Conservation (phyloP, 2,329 filamentous ascomycete genomes). For the Pestalotiopsis fici region DNA sequence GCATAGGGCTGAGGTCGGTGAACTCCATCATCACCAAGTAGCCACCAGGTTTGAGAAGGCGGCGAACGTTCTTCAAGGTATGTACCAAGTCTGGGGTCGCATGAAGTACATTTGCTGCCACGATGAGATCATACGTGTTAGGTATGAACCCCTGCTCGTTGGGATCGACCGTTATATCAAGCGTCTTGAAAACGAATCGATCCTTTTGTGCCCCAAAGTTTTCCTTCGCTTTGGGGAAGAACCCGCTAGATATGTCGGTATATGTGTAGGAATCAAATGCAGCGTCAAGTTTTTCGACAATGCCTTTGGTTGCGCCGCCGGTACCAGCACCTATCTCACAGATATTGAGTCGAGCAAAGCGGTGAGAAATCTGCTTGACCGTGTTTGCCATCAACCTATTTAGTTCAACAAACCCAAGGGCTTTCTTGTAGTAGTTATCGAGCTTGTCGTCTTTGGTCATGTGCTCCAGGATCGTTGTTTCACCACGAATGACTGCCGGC, state of each 20-base stretch:
- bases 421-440: slow-evolving; percentile 10
- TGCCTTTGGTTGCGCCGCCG: slow-evolving; percentile 35
- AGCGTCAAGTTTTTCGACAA: slow-evolving; percentile 31
- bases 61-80: slow-evolving; percentile 25
- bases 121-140: slow-evolving; percentile 31
- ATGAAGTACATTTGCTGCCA: slow-evolving; percentile 33
- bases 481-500: not conserved
- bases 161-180: slow-evolving; percentile 30
- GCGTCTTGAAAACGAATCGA: slow-evolving; percentile 30
- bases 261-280: slow-evolving; percentile 41
- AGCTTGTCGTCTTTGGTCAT: not conserved
- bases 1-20: slow-evolving; percentile 6
- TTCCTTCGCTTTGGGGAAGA: slow-evolving; percentile 34
- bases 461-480: not conserved
- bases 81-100: slow-evolving; percentile 22
- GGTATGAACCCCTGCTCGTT: slow-evolving; percentile 28
- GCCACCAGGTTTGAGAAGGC: slow-evolving; percentile 36
- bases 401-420: not conserved
- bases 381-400: not conserved
- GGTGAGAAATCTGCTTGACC: slow-evolving; percentile 13
- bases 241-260: slow-evolving; percentile 41
- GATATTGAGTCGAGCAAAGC: slow-evolving; percentile 32
- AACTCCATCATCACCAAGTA: slow-evolving; percentile 28
- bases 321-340: slow-evolving; percentile 41
- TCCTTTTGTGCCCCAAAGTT: slow-evolving; percentile 9